Evolutionary conservation across 192 early-diverging fungal species (phyloP), one percentile per base, ranked within the genome.

Genomic region (Hyaloraphidium curvatum): DNA sequence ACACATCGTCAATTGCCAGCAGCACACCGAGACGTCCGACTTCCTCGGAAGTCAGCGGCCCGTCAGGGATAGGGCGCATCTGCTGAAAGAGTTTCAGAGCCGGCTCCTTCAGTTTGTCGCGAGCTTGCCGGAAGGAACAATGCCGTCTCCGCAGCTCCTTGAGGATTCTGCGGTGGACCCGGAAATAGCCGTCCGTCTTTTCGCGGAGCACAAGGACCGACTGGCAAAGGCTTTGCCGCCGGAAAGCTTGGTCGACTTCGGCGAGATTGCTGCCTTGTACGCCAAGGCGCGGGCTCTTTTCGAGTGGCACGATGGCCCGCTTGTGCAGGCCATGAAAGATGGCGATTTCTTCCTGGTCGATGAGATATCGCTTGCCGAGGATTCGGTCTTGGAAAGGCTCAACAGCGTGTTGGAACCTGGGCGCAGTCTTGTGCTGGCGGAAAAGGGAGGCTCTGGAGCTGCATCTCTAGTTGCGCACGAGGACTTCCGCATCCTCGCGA

Each of bases 301-400:
- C 73, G 87, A 86, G 40, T 98, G 94, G 94, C 80, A 84, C 56
- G 94, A 98, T 60, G 94, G 94, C 17, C 89, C 94, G 9, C 72
- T 98, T 22, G 80, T 94, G 17, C 74, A 86, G 60, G 81, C 94
- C 7, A 78, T 98, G 80, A 77, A 81, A 50, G 55, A 77, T 28
- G 91, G 91, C 26, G 72, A 87, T 23, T 64, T 83, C 55, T 95
- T 98, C 65, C 73, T 98, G 54, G 71, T 98, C 51, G 94, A 98
- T 68, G 94, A 98, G 77, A 93, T 98, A 39, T 92, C 90, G 7
- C 71, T 98, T 31, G 94, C 94, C 2, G 94, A 98, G 59, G 94
- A 98, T 67, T 93, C 91, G 21, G 94, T 98, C 0, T 68, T 98
- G 19, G 94, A 98, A 69, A 75, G 94, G 33, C 72, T 98, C 28